Conservation (phyloP, 2,329 filamentous ascomycete species). For the Cryphonectria carpinicola region DNA sequence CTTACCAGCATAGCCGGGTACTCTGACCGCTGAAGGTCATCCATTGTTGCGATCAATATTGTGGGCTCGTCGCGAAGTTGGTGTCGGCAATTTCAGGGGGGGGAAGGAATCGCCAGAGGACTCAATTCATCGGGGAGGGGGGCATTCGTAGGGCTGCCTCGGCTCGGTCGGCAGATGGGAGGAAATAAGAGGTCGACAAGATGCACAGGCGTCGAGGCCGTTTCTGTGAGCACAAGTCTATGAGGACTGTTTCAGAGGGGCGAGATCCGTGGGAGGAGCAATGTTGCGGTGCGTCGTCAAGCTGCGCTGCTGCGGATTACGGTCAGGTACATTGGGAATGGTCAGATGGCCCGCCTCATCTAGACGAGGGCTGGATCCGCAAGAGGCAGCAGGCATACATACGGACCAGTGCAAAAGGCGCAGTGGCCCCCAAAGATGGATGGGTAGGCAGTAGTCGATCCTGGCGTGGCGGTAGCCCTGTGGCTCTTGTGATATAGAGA, state of each 20-base stretch:
- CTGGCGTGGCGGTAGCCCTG: background rate
- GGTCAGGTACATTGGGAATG: background rate
- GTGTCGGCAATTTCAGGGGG: slow-evolving; percentile 17
- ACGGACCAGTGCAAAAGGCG: background rate
- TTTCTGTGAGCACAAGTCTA: background rate
- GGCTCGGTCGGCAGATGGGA: slow-evolving; percentile 7
- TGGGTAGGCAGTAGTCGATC: background rate
- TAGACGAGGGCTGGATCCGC: slow-evolving; percentile 11
- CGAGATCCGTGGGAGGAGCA: background rate
- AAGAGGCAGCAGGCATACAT: background rate
- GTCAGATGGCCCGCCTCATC: slow-evolving; percentile 9
- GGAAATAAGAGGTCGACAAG: background rate
- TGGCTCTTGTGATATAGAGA: background rate
- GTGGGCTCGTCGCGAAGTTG: slow-evolving; percentile 32
- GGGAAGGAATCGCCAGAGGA: background rate
- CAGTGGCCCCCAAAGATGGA: background rate
- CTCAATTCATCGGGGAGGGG: slow-evolving; percentile 23
- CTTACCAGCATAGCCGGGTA: slow-evolving; percentile 93
- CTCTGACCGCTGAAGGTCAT: slow-evolving; percentile 80
- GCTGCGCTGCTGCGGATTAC: background rate
- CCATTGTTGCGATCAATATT: slow-evolving; percentile 53
- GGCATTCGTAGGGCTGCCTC: slow-evolving; percentile 12
- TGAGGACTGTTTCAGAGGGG: background rate
- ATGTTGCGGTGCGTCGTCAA: background rate
- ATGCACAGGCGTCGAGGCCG: background rate